A percentile compares a stretch with the other conserved stretches of the same genome.
phyloP scores from a whole-genome alignment of 352 stramenopile species.

The Pythium vanterpoolii region DNA sequence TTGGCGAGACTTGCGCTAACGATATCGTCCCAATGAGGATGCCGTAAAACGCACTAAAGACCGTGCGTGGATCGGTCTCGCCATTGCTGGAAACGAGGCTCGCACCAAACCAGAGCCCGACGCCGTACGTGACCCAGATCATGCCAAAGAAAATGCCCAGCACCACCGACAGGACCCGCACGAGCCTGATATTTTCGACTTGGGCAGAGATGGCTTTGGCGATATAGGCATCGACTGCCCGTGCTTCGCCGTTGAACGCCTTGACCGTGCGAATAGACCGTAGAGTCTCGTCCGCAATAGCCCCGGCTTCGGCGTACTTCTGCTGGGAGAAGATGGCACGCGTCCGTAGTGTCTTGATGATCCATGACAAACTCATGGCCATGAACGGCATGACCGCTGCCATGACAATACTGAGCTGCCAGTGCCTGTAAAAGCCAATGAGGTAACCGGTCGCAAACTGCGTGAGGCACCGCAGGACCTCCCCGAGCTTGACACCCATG shows the following conservation, averaged over 20 bases:
- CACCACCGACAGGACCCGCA: constrained; percentile 34
- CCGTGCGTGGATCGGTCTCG: constrained; percentile 27
- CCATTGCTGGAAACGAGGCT: constrained; percentile 27
- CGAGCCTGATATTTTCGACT: constrained; percentile 22
- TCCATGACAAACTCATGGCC: constrained; percentile 28
- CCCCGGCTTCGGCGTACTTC: constrained; percentile 45
- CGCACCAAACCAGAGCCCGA: constrained; percentile 52
- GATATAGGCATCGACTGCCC: constrained; percentile 40
- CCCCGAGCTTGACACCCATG: constrained; percentile 44
- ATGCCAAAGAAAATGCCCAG: constrained; percentile 35
- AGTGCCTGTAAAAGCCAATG: constrained; percentile 44
- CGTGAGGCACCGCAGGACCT: constrained; percentile 28
- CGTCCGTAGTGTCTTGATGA: constrained; percentile 36
- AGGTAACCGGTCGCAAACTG: constrained; percentile 40
- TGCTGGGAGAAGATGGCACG: constrained; percentile 28
- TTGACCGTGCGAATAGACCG: constrained; percentile 51
- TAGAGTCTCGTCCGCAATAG: constrained; percentile 55
- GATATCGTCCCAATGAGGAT: constrained; percentile 41
- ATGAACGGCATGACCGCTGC: constrained; percentile 41
- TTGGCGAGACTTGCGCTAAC: constrained; percentile 43
- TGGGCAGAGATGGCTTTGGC: constrained; percentile 26
- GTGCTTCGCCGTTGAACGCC: constrained; percentile 41
- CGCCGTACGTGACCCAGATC: constrained; percentile 42
- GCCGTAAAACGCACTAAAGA: constrained; percentile 44
- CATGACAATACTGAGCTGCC: constrained; percentile 48